Conservation (phyloP, 129 eudicot genomes). For the Helianthus tuberosus region DNA sequence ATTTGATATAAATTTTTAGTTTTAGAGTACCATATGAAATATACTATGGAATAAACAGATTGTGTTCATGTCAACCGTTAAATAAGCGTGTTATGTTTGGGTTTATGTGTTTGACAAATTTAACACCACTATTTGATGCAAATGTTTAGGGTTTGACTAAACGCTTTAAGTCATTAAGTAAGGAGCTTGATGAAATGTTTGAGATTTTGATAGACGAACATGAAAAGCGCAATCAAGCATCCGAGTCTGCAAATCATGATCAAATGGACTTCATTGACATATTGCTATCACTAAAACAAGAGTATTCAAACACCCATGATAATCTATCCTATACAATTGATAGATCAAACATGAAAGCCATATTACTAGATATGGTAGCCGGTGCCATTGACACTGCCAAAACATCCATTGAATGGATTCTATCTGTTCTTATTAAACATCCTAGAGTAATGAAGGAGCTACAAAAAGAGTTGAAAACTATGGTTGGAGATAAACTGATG, state of each 20-base stretch:
- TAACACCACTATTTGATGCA: background rate
- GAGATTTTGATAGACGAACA: constrained; percentile 11
- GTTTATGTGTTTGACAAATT: background rate
- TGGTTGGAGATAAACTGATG: background rate
- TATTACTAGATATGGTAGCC: background rate
- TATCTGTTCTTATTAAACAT: constrained; percentile 11
- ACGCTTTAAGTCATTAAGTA: background rate
- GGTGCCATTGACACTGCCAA: constrained; percentile 7
- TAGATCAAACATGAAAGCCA: constrained; percentile 18
- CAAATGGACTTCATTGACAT: constrained; percentile 13
- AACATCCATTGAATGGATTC: constrained; percentile 5
- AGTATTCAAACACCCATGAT: constrained; percentile 8
- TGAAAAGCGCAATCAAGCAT: background rate
- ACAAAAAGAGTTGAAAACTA: background rate
- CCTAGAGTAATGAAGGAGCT: constrained; percentile 15
- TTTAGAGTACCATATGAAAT: no score
- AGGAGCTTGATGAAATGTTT: background rate
- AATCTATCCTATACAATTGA: constrained; percentile 1
- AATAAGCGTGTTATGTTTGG: no score
- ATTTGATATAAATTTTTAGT: no score
- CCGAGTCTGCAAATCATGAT: background rate
- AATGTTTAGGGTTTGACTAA: constrained; percentile 2
- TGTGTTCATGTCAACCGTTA: no score
- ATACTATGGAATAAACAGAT: no score
- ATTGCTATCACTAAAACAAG: constrained; percentile 9